Percentiles rank a stretch among this genome's conserved stretches.
phyloP scores from a whole-genome alignment of 148 eudicot genomes.

The Silene conica region DNA sequence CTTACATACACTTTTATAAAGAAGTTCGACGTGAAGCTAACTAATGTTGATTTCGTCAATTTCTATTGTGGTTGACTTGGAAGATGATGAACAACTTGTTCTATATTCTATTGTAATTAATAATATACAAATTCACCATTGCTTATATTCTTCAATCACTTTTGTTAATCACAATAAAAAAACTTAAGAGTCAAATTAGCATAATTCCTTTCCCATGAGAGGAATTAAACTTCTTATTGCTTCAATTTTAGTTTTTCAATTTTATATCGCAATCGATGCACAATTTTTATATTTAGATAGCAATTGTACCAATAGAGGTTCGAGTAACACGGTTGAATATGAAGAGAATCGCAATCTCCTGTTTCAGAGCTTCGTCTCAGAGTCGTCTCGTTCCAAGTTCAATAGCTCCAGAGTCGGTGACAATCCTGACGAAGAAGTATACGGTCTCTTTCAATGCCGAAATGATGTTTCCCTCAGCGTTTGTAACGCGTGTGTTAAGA shows the following conservation, averaged over 20 bases:
- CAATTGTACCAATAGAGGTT: background rate
- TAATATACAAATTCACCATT: background rate
- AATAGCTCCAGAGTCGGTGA: background rate
- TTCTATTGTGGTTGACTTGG: background rate
- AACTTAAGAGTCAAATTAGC: background rate
- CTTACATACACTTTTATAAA: background rate
- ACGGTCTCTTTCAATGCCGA: constrained; percentile 14
- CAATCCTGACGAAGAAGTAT: background rate
- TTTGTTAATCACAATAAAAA: too few relatives aligned
- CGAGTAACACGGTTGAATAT: background rate
- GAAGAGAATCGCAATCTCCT: constrained; percentile 2
- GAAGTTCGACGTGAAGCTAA: background rate
- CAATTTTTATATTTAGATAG: background rate
- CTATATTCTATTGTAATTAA: background rate
- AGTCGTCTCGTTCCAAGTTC: background rate
- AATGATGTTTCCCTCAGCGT: background rate
- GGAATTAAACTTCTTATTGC: background rate
- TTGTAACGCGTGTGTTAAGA: background rate
- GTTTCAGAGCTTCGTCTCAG: background rate
- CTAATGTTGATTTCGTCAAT: background rate
- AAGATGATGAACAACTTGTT: background rate
- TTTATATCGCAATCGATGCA: background rate
- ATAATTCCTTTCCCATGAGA: background rate
- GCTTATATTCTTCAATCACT: background rate
- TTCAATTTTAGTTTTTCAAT: background rate